These are phyloP conservation scores for Microbotryomycetes sp. DNA, from an alignment of 1,284 basidiomycete genomes.

Conservation along the genomic window DNA sequence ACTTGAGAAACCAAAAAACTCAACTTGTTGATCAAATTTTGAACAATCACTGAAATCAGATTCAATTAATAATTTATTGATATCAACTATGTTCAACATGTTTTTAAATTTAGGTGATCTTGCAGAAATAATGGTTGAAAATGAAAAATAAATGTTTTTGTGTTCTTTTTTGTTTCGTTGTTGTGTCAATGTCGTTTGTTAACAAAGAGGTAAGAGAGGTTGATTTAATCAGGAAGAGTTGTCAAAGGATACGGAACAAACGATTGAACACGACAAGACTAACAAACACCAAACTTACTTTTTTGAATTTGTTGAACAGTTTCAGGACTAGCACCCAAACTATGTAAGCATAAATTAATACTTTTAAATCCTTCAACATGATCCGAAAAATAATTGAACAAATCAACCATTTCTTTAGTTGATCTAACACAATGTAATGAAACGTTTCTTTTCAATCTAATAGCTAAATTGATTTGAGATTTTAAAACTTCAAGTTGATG, in stretches of 20 bases:
- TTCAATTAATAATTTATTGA: slow-evolving; percentile 63
- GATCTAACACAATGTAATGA: slow-evolving; percentile 74
- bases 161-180: slow-evolving; percentile 66
- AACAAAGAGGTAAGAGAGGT: not conserved
- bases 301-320: slow-evolving; percentile 26
- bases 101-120: slow-evolving; percentile 55
- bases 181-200: too few relatives aligned
- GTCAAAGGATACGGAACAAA: too few relatives aligned
- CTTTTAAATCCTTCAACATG: slow-evolving; percentile 5
- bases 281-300: too few relatives aligned
- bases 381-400: slow-evolving; percentile 45
- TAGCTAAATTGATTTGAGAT: slow-evolving; percentile 66
- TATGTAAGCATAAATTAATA: slow-evolving; percentile 29
- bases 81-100: slow-evolving; percentile 56
- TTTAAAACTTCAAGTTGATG: slow-evolving; percentile 69
- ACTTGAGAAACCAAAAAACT: not conserved
- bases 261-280: too few relatives aligned
- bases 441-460: slow-evolving; percentile 61
- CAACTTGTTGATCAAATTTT: slow-evolving; percentile 23
- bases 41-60: slow-evolving; percentile 51
- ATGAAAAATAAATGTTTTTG: slow-evolving; percentile 64
- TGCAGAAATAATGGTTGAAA: slow-evolving; percentile 68
- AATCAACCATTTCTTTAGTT: slow-evolving; percentile 56
- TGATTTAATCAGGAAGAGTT: not conserved
- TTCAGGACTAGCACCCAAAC: slow-evolving; percentile 25